Percentiles rank a stretch among this genome's conserved stretches.
Evolutionary conservation across 2,329 filamentous ascomycete species (phyloP).

Genomic region (Alternaria longipes): DNA sequence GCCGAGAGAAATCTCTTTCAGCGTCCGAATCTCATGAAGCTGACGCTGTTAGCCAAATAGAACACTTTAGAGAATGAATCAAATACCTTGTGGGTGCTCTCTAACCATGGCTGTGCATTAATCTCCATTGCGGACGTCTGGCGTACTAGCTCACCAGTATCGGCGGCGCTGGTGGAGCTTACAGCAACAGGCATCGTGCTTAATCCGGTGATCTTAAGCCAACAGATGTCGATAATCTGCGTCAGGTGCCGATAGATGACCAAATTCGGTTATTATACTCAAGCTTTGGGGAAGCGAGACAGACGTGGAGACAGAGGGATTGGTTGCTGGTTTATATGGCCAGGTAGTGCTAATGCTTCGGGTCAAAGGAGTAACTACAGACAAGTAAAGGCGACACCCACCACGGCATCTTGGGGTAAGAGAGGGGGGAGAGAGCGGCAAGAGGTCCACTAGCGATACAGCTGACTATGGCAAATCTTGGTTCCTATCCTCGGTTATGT

Average conservation of each 20-base stretch:
- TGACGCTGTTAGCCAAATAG: slow-evolving; percentile 60
- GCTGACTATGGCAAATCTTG: background rate
- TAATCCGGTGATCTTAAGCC: background rate
- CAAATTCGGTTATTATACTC: background rate
- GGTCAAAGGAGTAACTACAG: background rate
- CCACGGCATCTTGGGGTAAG: background rate
- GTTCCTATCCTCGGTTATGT: background rate
- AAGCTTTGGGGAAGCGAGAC: no score
- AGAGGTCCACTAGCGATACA: background rate
- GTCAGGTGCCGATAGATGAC: background rate
- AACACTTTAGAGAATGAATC: fast-evolving
- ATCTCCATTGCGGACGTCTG: slow-evolving; percentile 5
- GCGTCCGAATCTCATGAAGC: slow-evolving; percentile 59
- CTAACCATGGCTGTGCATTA: slow-evolving; percentile 5
- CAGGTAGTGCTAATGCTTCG: background rate
- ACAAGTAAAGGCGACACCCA: background rate
- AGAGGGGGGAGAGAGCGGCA: background rate
- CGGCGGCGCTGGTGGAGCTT: background rate
- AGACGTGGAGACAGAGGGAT: background rate
- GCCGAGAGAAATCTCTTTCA: slow-evolving; percentile 26
- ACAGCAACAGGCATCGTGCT: background rate
- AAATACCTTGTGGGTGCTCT: slow-evolving; percentile 15
- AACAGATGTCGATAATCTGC: background rate
- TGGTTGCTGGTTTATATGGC: background rate
- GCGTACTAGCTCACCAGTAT: slow-evolving; percentile 6